Evolutionary conservation across 2,329 filamentous ascomycete species (phyloP).

Genomic region (Chlorencoelia australis): DNA sequence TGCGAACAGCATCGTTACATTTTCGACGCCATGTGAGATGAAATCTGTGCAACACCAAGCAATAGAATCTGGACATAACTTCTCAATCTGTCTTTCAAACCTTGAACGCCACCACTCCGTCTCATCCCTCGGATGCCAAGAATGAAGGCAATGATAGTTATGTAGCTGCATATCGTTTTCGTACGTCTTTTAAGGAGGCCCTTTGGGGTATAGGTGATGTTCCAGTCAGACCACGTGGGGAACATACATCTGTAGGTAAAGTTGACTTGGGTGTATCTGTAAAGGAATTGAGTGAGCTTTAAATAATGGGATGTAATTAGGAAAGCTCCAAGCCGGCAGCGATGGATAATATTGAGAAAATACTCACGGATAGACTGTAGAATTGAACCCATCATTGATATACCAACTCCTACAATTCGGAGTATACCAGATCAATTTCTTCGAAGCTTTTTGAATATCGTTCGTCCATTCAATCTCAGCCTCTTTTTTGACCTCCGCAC

Average conservation of each 20-base stretch:
- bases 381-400: slow-evolving; percentile 37
- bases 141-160: not conserved
- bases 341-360: no score
- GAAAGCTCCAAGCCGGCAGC: no score
- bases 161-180: slow-evolving; percentile 13
- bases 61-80: no score
- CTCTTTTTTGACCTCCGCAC: slow-evolving; percentile 38
- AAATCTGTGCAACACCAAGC: no score
- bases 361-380: slow-evolving; percentile 36
- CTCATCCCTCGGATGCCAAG: not conserved
- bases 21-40: no score
- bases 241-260: slow-evolving; percentile 41
- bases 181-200: slow-evolving; percentile 30
- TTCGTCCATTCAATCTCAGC: slow-evolving; percentile 37
- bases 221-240: slow-evolving; percentile 44
- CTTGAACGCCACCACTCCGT: no score
- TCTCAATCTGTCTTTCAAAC: no score
- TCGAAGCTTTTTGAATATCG: slow-evolving; percentile 36
- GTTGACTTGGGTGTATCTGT: slow-evolving; percentile 39
- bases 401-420: slow-evolving; percentile 42
- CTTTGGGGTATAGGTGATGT: slow-evolving; percentile 38
- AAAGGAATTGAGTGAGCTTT: slow-evolving; percentile 10
- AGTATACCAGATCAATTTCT: slow-evolving; percentile 36
- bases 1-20: no score
- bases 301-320: not conserved